A percentile compares a stretch with the other conserved stretches of the same genome.
These are phyloP conservation scores for Carpinus viminea DNA, from an alignment of 306 rosid genomes.

Conservation along the genomic window DNA sequence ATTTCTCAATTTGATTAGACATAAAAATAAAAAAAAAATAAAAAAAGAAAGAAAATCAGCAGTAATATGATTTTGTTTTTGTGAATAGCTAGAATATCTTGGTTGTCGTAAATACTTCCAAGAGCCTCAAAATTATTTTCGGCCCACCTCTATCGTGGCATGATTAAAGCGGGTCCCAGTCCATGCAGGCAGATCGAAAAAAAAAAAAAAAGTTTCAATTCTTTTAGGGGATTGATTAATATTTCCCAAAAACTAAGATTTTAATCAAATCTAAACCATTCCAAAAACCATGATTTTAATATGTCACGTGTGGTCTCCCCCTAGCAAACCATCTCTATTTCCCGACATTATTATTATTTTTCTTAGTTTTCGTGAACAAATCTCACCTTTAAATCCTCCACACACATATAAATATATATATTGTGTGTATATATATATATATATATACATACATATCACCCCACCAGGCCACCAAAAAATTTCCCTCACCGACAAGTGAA, in stretches of 20 bases:
- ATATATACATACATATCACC: neutral
- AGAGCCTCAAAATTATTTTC: no score
- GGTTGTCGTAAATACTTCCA: no score
- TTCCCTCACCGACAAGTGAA: conserved; percentile 10
- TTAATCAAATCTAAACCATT: neutral
- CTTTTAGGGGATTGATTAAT: neutral
- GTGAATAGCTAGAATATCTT: no score
- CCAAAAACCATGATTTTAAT: conserved; percentile 40
- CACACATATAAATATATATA: no score
- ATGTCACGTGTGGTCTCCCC: conserved; percentile 63
- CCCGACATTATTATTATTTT: conserved; percentile 32
- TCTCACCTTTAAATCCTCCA: no score
- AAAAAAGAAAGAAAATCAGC: no score
- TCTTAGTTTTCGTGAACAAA: conserved; percentile 34
- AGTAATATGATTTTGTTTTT: no score
- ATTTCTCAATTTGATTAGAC: no score
- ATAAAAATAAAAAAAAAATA: no score
- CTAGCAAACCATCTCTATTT: conserved; percentile 51
- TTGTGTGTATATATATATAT: no score
- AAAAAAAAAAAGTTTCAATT: neutral
- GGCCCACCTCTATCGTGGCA: neutral
- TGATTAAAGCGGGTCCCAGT: neutral
- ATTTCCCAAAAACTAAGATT: neutral
- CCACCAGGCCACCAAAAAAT: neutral
- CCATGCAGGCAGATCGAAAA: neutral